These are phyloP conservation scores for Amylostereum areolatum DNA, from an alignment of 1,284 basidiomycete genomes.

Conservation along the genomic window DNA sequence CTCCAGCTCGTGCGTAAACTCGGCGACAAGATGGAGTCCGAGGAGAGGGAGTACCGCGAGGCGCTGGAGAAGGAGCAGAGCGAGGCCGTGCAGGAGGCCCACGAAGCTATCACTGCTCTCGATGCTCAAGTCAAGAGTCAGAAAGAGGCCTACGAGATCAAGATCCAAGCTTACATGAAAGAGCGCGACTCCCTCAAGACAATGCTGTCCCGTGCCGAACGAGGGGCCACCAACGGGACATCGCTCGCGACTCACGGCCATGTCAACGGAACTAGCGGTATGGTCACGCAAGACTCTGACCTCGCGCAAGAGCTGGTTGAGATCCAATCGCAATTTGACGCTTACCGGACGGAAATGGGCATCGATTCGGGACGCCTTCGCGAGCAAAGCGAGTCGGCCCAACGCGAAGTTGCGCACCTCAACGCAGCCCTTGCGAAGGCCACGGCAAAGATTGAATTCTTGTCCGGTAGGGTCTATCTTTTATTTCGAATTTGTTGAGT, in stretches of 20 bases:
- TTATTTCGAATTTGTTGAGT: too few relatives aligned
- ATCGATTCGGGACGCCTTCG: slow-evolving; percentile 64
- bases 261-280: slow-evolving; percentile 22
- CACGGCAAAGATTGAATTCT: slow-evolving; percentile 72
- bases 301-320: slow-evolving; percentile 58
- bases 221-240: slow-evolving; percentile 11
- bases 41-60: slow-evolving; percentile 65
- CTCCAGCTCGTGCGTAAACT: slow-evolving; percentile 81
- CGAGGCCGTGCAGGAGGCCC: slow-evolving; percentile 82
- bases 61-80: slow-evolving; percentile 66
- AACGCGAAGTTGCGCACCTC: slow-evolving; percentile 63
- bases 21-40: slow-evolving; percentile 70
- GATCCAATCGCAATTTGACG: slow-evolving; percentile 71
- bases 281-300: slow-evolving; percentile 23
- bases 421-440: slow-evolving; percentile 73
- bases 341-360: slow-evolving; percentile 74
- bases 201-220: slow-evolving; percentile 55
- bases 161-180: slow-evolving; percentile 75
- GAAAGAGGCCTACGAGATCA: slow-evolving; percentile 61
- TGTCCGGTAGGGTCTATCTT: slow-evolving; percentile 66
- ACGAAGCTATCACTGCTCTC: slow-evolving; percentile 78
- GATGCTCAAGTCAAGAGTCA: slow-evolving; percentile 69
- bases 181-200: slow-evolving; percentile 85
- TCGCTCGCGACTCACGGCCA: slow-evolving; percentile 26
- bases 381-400: slow-evolving; percentile 61